Conservation (phyloP, 306 rosid genomes). For the Betula pendula region DNA sequence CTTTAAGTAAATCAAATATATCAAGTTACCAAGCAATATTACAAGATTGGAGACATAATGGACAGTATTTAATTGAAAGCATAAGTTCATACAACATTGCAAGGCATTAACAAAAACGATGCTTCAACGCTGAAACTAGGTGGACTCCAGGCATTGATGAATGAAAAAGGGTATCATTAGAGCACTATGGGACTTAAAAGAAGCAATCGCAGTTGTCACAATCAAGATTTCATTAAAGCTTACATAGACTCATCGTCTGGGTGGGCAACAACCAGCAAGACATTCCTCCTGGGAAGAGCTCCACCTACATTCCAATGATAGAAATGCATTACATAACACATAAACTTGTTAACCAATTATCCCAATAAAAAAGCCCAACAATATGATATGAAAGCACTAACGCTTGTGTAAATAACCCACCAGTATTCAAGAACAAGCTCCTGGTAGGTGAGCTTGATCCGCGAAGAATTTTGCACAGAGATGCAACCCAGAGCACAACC, state of each 20-base stretch:
- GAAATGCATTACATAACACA: neutral
- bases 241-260: slow-evolving; percentile 96
- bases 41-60: neutral
- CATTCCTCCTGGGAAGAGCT: slow-evolving; percentile 50
- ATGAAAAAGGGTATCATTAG: too few species aligned
- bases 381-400: neutral
- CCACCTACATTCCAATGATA: slow-evolving; percentile 41
- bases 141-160: too few species aligned
- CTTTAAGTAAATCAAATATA: neutral
- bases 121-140: neutral
- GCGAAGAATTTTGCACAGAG: slow-evolving; percentile 51
- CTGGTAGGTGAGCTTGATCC: slow-evolving; percentile 35
- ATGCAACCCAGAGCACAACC: slow-evolving; percentile 60
- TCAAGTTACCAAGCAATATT: neutral
- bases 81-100: slow-evolving; percentile 1
- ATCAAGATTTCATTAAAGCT: slow-evolving; percentile 5
- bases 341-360: neutral
- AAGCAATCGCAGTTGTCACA: neutral
- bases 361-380: neutral
- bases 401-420: slow-evolving; percentile 25
- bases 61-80: neutral
- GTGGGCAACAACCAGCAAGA: slow-evolving; percentile 76
- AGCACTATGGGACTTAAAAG: neutral
- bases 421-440: slow-evolving; percentile 39
- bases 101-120: neutral